These are phyloP conservation scores for Lasiosphaeria ovina DNA, from an alignment of 495 filamentous ascomycete species.

Conservation along the genomic window DNA sequence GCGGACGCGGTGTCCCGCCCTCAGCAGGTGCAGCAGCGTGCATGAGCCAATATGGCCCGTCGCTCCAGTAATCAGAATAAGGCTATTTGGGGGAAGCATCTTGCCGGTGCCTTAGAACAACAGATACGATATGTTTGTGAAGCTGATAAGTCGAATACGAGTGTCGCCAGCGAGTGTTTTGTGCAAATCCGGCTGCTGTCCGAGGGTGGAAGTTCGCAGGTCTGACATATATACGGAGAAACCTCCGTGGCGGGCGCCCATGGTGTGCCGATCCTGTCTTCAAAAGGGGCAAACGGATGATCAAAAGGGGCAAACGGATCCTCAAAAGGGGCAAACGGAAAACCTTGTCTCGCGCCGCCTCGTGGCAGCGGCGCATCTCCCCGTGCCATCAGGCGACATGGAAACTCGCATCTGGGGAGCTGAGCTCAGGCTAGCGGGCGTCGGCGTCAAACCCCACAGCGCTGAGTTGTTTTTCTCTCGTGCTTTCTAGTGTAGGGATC, in stretches of 20 bases:
- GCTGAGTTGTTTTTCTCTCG: neutral
- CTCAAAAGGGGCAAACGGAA: neutral
- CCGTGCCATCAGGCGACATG: neutral
- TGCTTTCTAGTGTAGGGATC: neutral
- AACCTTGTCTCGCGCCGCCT: neutral
- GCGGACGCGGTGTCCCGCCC: slow-evolving; percentile 43
- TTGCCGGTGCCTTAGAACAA: neutral
- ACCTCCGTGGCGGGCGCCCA: neutral
- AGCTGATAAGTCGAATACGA: too few relatives aligned
- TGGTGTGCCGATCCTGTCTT: neutral
- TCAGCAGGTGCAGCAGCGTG: slow-evolving; percentile 35
- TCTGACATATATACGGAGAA: neutral
- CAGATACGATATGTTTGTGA: neutral
- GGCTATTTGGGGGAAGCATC: slow-evolving; percentile 11
- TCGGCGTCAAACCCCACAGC: neutral
- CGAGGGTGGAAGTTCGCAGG: neutral
- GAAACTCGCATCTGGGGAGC: neutral
- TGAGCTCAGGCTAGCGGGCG: neutral
- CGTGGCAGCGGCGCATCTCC: neutral
- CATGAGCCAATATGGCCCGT: slow-evolving; percentile 49
- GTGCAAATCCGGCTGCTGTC: neutral
- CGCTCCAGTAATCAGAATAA: slow-evolving; percentile 48
- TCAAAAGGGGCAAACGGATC: too few relatives aligned
- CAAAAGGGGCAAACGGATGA: neutral
- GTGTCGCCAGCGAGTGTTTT: neutral